Percentiles rank a stretch among this genome's conserved stretches.
Conservation (phyloP, 164 flowering plant genomes). For the Litsea cubeba region DNA sequence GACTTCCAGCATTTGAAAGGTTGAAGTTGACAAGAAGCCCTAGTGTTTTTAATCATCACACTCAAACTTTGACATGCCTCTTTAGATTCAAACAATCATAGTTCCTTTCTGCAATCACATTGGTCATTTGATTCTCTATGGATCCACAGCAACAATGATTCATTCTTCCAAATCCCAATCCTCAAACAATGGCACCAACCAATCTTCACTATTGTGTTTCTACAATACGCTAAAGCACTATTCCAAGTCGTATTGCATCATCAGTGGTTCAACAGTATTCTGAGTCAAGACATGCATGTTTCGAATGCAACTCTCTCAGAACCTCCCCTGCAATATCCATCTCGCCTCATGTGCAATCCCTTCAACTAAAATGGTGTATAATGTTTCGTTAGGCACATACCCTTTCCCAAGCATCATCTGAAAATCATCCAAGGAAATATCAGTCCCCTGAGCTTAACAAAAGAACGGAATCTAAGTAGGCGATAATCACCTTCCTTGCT, state of each 20-base stretch:
- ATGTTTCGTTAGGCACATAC: conserved; percentile 61
- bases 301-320: too few species aligned
- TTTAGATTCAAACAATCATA: neutral
- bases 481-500: too few species aligned
- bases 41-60: neutral
- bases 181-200: neutral
- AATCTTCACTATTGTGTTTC: neutral
- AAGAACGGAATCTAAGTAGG: too few species aligned
- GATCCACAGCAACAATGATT: neutral
- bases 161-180: neutral
- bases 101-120: neutral
- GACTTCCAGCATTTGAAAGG: neutral
- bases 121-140: neutral
- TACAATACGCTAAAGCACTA: too few species aligned
- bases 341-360: too few species aligned
- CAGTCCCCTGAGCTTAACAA: conserved; percentile 64
- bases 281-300: too few species aligned
- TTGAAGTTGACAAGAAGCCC: neutral
- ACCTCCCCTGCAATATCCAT: too few species aligned
- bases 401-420: conserved; percentile 66
- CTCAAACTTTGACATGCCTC: neutral
- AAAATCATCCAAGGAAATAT: conserved; percentile 50
- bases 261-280: too few species aligned
- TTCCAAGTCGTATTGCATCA: too few species aligned
- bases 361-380: conserved; percentile 38